Base-by-base conservation (phyloP, 2,329 filamentous ascomycete genomes). In the Metarhizium album region DNA sequence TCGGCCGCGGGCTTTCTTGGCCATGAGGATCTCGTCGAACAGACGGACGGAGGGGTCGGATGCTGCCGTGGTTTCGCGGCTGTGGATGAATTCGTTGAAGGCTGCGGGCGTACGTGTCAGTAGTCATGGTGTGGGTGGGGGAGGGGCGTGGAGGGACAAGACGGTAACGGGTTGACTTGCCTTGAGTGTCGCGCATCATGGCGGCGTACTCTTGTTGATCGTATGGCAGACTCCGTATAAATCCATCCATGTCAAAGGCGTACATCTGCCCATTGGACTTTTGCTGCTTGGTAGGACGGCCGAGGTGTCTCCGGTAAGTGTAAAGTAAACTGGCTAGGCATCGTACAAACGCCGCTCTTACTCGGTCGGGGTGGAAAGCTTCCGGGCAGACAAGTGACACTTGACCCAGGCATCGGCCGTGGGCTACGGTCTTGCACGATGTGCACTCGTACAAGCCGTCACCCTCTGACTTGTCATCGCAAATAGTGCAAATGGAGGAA, bases 1-100 rank as follows among this genome's bases (percentile, higher is more conserved):
- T 33, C 82, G 82, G 23, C 86, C 86, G 47, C 79, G 75, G 27
- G 76, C 75, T 62, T 79, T 80, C 72, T 93, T 93, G 31, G 86
- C 86, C 48, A 91, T 74, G 59, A 93, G 87, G 60, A 93, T 83
- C 64, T 90, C 86, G 65, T 93, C 87, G 59, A 93, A 93, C 1
- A 93, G 76, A 51, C 85, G 84, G 59, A 91, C 82, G 2, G 75
- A 67, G 0, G 86, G 77, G 55, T 86, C 76, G 7, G 79, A 74
- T 0, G 80, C 67, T 2, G 80, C 72, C 7, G 76, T 79, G 22
- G 74, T 81, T 67, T 93, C 87, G 45, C 87, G 80, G 59, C 90
- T 85, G 60, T 91, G 85, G 54, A 93, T 86, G 65, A 93, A 93
- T 64, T 91, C 86, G 58, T 89, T 89, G 64, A 90, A 89, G 46